phyloP scores from a whole-genome alignment of 2,329 filamentous ascomycete species.

The Karstenula rhodostoma region DNA sequence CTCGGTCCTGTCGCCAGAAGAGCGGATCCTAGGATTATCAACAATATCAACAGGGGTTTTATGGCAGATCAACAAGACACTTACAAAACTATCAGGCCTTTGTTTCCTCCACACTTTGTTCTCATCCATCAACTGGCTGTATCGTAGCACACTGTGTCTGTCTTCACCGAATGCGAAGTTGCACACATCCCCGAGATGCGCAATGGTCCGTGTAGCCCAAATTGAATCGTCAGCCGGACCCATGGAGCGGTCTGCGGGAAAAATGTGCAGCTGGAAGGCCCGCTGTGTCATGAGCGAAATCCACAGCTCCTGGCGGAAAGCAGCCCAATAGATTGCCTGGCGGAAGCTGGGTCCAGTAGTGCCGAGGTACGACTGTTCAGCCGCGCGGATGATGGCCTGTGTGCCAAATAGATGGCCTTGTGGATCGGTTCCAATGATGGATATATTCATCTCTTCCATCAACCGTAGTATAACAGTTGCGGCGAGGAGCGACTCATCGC shows the following conservation, averaged over 20 bases:
- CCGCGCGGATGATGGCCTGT: constrained; percentile 46
- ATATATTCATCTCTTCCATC: constrained; percentile 54
- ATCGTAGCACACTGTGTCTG: constrained; percentile 40
- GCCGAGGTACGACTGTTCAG: constrained; percentile 43
- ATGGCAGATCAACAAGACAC: neutral
- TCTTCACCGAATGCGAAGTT: constrained; percentile 48
- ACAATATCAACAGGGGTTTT: neutral
- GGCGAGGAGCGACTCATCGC: constrained; percentile 52
- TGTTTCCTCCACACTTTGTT: constrained; percentile 44
- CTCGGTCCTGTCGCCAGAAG: constrained; percentile 42
- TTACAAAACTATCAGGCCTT: constrained; percentile 40
- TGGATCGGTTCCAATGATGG: constrained; percentile 44
- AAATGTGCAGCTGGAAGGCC: constrained; percentile 47
- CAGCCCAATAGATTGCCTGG: constrained; percentile 49
- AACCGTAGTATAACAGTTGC: constrained; percentile 53
- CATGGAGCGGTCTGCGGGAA: constrained; percentile 50
- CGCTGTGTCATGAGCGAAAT: constrained; percentile 49
- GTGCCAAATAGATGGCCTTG: constrained; percentile 52
- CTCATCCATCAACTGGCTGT: constrained; percentile 43
- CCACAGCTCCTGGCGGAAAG: constrained; percentile 50
- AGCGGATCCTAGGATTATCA: constrained; percentile 34
- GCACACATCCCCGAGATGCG: constrained; percentile 47
- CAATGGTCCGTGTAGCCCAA: constrained; percentile 54
- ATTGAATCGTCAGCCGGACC: constrained; percentile 51
- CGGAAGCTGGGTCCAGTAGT: constrained; percentile 42